Evolutionary conservation across 1,284 basidiomycete genomes (phyloP).

Genomic region (Rhodotorula sp.): DNA sequence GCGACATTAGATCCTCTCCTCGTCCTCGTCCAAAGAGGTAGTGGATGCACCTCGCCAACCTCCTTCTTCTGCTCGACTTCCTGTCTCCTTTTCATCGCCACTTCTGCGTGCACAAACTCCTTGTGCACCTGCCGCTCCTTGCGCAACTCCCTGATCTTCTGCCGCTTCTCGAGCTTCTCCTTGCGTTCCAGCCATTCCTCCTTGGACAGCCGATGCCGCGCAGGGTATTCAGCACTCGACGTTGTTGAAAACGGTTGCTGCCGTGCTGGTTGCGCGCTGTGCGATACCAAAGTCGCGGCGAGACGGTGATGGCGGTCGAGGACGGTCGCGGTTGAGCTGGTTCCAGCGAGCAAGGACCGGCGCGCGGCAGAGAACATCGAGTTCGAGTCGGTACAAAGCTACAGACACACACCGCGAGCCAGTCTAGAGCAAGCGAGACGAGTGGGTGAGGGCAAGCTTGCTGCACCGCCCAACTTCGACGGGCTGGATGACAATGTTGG

Average conservation of each 20-base stretch:
- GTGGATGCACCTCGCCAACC: slow-evolving; percentile 2
- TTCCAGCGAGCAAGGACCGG: neutral
- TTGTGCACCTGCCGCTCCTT: slow-evolving; percentile 3
- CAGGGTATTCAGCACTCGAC: no score
- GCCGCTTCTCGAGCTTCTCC: slow-evolving; percentile 16
- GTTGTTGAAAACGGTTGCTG: no score
- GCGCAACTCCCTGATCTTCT: neutral
- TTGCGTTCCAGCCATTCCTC: slow-evolving; percentile 8
- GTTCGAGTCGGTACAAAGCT: no score
- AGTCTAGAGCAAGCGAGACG: no score
- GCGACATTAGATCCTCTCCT: neutral
- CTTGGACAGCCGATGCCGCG: neutral
- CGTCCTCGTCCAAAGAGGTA: neutral
- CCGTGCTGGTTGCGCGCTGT: no score
- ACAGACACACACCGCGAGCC: no score
- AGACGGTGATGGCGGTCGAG: no score
- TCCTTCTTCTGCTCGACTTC: slow-evolving; percentile 6
- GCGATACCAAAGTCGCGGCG: no score
- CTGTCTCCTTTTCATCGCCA: neutral
- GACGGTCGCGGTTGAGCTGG: neutral
- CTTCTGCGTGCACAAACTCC: neutral
- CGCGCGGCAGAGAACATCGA: slow-evolving; percentile 5
- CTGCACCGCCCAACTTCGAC: no score
- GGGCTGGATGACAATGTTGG: no score
- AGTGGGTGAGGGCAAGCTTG: no score